Base-by-base conservation (phyloP, 768 basidiomycete genomes). In the Dictyophora rubrovolvata region DNA sequence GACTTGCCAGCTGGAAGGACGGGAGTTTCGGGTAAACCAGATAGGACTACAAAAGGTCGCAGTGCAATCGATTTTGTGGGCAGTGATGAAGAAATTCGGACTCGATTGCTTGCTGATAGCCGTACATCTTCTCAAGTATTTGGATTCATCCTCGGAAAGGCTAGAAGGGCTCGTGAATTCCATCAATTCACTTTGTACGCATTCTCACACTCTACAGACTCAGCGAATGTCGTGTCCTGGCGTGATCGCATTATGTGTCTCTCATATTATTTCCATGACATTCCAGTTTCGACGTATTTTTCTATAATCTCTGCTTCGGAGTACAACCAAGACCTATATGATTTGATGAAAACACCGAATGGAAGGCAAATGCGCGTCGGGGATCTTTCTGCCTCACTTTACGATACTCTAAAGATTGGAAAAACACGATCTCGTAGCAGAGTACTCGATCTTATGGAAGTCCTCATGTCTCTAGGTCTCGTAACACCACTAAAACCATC, bases 81-180 rank as follows among this genome's bases (percentile, higher is more conserved):
- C 51, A 80, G 83, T 53, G 81, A 81, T 59, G 67, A 74, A 18
- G 77, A 75, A 8, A 76, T 86, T 59, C 78, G 81, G 35, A 79
- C 83, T 20, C 76, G 81, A 34, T 74, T 92, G 58, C 70, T 88
- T n/a, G 77, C 78, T 1, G 88, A 94, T 66, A 77, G 79, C 50
- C 81, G 80, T 23, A 85, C 87, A 1, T 66, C 86, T n/a, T 77
- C 81, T 1, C 89, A 92, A 63, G 63, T 81, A 28, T 88, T 88
- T 66, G 92, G 90, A 14, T 90, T 80, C 69, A 78, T 86, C 48
- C 73, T 81, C 14, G 89, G 86, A 14, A 84, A 83, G 64, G 77
- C 78, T 33, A 72, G 82, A 1, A 79, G 92, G 48, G 79, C 82
- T 17, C 79, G 82, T 23, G 75, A 81, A 60, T 71, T 90, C 1